phyloP scores from a whole-genome alignment of 2,329 filamentous ascomycete genomes.

The Ophiostoma sp. region DNA sequence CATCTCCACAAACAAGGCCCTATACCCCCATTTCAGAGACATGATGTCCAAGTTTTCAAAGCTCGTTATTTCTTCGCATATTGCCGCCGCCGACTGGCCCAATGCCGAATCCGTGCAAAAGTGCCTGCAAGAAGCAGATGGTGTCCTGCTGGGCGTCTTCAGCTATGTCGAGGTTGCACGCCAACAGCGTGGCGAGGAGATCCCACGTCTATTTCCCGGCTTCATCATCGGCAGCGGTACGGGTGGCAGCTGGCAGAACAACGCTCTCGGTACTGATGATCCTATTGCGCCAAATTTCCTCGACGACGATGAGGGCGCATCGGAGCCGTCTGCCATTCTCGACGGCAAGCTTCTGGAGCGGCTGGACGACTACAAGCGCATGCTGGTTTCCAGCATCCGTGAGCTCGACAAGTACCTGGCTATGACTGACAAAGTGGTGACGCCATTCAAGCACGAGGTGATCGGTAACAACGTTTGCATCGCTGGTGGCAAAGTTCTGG shows the following conservation, averaged over 20 bases:
- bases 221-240: slow-evolving; percentile 81
- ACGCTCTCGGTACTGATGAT: slow-evolving; percentile 60
- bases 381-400: slow-evolving; percentile 79
- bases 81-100: slow-evolving; percentile 92
- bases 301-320: slow-evolving; percentile 69
- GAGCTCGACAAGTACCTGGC: slow-evolving; percentile 80
- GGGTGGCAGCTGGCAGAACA: slow-evolving; percentile 84
- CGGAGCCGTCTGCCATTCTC: slow-evolving; percentile 67
- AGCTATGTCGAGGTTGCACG: slow-evolving; percentile 94
- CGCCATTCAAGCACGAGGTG: slow-evolving; percentile 68
- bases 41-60: slow-evolving; percentile 99
- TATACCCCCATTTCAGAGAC: slow-evolving; percentile 95
- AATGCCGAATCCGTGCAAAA: slow-evolving; percentile 91
- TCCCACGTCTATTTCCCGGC: slow-evolving; percentile 85
- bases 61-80: slow-evolving; percentile 93
- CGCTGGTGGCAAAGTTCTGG: slow-evolving; percentile 72
- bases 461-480: slow-evolving; percentile 78
- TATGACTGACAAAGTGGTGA: slow-evolving; percentile 74
- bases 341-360: slow-evolving; percentile 74
- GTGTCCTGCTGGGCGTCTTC: slow-evolving; percentile 87
- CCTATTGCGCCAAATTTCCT: slow-evolving; percentile 76
- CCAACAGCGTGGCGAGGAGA: slow-evolving; percentile 87
- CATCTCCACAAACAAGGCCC: slow-evolving; percentile 93
- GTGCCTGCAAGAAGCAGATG: slow-evolving; percentile 94
- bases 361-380: slow-evolving; percentile 77